Base-by-base conservation (phyloP, 192 early-diverging fungal genomes). In the Backusella sp. region DNA sequence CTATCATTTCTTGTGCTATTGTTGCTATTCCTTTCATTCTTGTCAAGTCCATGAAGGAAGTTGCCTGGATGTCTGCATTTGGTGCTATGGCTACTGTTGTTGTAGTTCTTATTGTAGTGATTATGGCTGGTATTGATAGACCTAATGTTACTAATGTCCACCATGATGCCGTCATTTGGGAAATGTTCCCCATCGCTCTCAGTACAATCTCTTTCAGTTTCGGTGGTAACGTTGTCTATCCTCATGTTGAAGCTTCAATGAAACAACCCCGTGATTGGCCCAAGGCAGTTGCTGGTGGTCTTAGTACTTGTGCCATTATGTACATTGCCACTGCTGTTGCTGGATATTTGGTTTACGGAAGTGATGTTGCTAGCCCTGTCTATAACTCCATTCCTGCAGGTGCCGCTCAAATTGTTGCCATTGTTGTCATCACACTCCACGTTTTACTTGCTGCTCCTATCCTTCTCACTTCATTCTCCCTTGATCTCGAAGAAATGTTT, bases 201-300 rank as follows among this genome's bases (percentile, higher is more conserved):
- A 88, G 88, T 14, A 89, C 90, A 15, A 86, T 94, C 46, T 87
- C 84, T 26, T 92, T 92, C 71, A 88, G 87, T 23, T 94, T 90
- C 53, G 86, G 87, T 37, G 92, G 92, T 36, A 94, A 92, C 76
- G 87, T 90, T 36, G 89, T 92, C 30, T 94, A 90, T 77, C 86
- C 90, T 53, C 88, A 94, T 68, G 88, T 92, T 4, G 90, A 94
- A 76, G 82, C 84, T 5, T 85, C 88, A 35, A 90, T 94, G 90
- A 79, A 84, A 28, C 77, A 85, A 32, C 92, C 90, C 36, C 68
- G 73, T 12, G 68, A 83, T 1, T 94, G 90, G 84, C 84, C 85
- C 19, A 85, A 79, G 73, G 90, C 91, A 15, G 76, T 89, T 30
- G 73, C 76, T 56, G 79, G 74, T 52, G 86, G 85, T 28, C 86